Evolutionary conservation across 768 basidiomycete genomes (phyloP).

Genomic region (Mycena olivaceomarginata): DNA sequence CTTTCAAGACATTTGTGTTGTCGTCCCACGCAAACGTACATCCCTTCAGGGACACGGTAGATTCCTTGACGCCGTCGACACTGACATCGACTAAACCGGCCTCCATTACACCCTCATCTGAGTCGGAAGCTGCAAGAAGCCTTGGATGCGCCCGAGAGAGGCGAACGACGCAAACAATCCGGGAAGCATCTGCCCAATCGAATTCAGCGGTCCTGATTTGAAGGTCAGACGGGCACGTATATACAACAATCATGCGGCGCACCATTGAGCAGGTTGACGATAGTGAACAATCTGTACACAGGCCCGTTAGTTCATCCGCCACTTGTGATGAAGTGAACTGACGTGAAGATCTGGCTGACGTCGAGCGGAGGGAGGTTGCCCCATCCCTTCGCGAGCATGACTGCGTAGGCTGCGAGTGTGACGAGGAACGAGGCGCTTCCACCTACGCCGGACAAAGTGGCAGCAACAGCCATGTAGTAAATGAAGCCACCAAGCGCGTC

Average conservation of each 20-base stretch:
- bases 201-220: slow-evolving; percentile 18
- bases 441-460: slow-evolving; percentile 16
- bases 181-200: slow-evolving; percentile 27
- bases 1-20: slow-evolving; percentile 12
- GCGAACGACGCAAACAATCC: slow-evolving; percentile 28
- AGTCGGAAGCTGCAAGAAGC: slow-evolving; percentile 35
- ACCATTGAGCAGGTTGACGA: background rate
- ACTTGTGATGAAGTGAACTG: too few species aligned
- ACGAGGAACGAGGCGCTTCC: slow-evolving; percentile 25
- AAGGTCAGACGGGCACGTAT: background rate
- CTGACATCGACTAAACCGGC: slow-evolving; percentile 22
- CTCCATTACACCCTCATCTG: background rate
- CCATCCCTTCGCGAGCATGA: slow-evolving; percentile 24
- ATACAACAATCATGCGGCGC: background rate
- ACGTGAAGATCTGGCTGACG: too few species aligned
- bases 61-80: slow-evolving; percentile 8
- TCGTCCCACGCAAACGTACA: slow-evolving; percentile 38
- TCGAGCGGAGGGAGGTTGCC: slow-evolving; percentile 21
- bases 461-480: too few species aligned
- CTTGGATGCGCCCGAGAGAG: slow-evolving; percentile 33
- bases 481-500: too few species aligned
- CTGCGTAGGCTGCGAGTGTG: slow-evolving; percentile 29
- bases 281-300: too few species aligned
- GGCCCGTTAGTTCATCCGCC: too few species aligned
- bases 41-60: slow-evolving; percentile 14